phyloP scores from a whole-genome alignment of 2,329 filamentous ascomycete genomes.

The Parastagonospora avenae region DNA sequence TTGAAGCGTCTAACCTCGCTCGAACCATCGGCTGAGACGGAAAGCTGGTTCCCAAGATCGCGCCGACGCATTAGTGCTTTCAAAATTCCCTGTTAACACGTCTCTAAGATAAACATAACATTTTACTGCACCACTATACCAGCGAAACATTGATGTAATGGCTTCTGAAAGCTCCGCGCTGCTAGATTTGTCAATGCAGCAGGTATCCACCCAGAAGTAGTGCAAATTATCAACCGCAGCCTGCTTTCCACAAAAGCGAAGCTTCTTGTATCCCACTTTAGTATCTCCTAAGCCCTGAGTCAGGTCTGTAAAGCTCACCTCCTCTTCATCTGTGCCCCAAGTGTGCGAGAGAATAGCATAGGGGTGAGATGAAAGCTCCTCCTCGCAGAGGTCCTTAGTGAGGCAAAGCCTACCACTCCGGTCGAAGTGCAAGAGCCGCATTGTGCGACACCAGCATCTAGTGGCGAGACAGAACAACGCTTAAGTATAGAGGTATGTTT shows the following conservation, averaged over 20 bases:
- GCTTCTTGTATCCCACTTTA: slow-evolving; percentile 7
- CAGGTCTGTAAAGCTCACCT: slow-evolving; percentile 9
- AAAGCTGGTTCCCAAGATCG: slow-evolving; percentile 5
- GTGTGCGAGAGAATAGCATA: slow-evolving; percentile 15
- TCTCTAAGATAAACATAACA: slow-evolving; percentile 6
- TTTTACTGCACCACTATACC: slow-evolving; percentile 6
- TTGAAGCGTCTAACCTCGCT: slow-evolving; percentile 7
- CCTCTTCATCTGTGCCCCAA: slow-evolving; percentile 8
- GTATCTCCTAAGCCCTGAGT: background rate
- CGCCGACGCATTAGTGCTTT: no score
- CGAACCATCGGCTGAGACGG: slow-evolving; percentile 6
- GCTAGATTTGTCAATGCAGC: slow-evolving; percentile 7
- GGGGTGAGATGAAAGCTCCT: slow-evolving; percentile 5
- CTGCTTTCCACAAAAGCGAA: slow-evolving; percentile 6
- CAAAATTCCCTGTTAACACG: background rate
- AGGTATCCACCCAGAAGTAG: slow-evolving; percentile 8
- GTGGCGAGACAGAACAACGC: no score
- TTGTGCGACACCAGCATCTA: no score
- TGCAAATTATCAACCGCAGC: slow-evolving; percentile 1
- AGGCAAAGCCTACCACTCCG: background rate
- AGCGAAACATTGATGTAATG: slow-evolving; percentile 8
- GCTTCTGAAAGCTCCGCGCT: background rate
- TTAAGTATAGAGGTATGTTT: no score
- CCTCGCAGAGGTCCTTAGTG: background rate
- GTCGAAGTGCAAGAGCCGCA: slow-evolving; percentile 1